Percentiles rank a stretch among this genome's conserved stretches.
phyloP scores from a whole-genome alignment of 1,284 basidiomycete genomes.

The Coniferiporia sulphurascens region DNA sequence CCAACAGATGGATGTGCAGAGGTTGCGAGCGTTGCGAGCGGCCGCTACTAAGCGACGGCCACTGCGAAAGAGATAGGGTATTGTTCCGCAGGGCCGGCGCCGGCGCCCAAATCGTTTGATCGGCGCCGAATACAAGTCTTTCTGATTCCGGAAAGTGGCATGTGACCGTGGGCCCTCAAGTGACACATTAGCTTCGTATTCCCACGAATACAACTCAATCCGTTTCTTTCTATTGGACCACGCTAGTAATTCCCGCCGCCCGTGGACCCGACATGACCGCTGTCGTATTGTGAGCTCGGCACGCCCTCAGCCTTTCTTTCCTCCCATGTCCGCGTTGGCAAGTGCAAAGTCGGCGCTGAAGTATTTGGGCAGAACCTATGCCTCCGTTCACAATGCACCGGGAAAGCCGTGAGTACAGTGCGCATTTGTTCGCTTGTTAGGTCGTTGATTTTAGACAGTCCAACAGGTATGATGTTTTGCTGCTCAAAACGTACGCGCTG shows the following conservation, averaged over 20 bases:
- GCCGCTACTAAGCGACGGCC: no score
- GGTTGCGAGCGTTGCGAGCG: no score
- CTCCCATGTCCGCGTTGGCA: not conserved
- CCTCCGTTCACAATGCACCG: constrained; percentile 32
- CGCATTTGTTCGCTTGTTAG: constrained; percentile 5
- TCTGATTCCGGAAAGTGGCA: no score
- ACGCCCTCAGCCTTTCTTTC: not conserved
- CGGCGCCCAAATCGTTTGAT: no score
- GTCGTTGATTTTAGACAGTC: constrained; percentile 33
- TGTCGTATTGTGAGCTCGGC: not conserved
- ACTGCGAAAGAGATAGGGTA: no score
- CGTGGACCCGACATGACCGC: not conserved
- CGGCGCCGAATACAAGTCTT: no score
- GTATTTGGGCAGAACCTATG: constrained; percentile 30
- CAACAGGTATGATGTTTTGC: constrained; percentile 48
- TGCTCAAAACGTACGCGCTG: constrained; percentile 10
- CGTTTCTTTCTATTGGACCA: constrained; percentile 10
- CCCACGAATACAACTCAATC: constrained; percentile 7
- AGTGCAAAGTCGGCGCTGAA: constrained; percentile 14
- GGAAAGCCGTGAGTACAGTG: constrained; percentile 33
- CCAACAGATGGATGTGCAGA: no score
- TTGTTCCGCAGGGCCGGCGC: no score
- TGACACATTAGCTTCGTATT: not conserved
- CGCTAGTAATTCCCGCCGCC: not conserved
- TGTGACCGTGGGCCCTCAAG: no score